phyloP scores from a whole-genome alignment of 2,329 filamentous ascomycete species.

The Pseudocercospora macadamiae region DNA sequence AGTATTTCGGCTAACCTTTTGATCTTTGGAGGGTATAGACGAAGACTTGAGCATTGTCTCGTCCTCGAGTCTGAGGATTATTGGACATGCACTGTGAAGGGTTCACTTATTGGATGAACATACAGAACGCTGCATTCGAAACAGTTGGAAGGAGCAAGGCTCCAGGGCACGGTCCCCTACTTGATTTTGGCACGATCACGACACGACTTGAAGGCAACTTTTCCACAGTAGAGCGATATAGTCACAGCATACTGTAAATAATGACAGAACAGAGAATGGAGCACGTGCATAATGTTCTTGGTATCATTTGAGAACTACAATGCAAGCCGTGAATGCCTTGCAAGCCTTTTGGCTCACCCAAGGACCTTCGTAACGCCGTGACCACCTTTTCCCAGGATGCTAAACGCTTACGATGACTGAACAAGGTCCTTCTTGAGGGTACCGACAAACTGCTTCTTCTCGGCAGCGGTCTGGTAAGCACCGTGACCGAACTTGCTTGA shows the following conservation, averaged over 20 bases:
- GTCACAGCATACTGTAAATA: no score
- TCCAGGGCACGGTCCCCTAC: no score
- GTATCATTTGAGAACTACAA: slow-evolving; percentile 7
- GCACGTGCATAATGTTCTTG: not conserved
- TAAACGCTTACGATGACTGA: slow-evolving; percentile 38
- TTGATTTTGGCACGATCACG: no score
- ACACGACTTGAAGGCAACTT: no score
- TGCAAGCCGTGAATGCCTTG: slow-evolving; percentile 7
- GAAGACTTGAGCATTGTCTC: not conserved
- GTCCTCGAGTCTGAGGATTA: not conserved
- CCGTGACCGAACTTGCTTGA: slow-evolving; percentile 99
- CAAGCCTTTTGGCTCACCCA: slow-evolving; percentile 4
- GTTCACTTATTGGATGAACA: no score
- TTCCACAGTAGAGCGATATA: no score
- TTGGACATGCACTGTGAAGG: no score
- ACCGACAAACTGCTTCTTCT: slow-evolving; percentile 98
- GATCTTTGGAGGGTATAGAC: not conserved
- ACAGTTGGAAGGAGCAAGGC: no score
- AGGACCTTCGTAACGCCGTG: slow-evolving; percentile 8
- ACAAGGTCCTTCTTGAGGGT: slow-evolving; percentile 98
- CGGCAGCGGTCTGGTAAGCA: slow-evolving; percentile 96
- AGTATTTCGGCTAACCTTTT: not conserved
- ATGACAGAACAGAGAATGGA: no score
- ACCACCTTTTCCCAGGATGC: slow-evolving; percentile 6
- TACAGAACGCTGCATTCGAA: no score